Percentiles rank a stretch among this genome's conserved stretches.
These are phyloP conservation scores for Boletus tomentosulus DNA, from an alignment of 768 basidiomycete species.

Conservation along the genomic window DNA sequence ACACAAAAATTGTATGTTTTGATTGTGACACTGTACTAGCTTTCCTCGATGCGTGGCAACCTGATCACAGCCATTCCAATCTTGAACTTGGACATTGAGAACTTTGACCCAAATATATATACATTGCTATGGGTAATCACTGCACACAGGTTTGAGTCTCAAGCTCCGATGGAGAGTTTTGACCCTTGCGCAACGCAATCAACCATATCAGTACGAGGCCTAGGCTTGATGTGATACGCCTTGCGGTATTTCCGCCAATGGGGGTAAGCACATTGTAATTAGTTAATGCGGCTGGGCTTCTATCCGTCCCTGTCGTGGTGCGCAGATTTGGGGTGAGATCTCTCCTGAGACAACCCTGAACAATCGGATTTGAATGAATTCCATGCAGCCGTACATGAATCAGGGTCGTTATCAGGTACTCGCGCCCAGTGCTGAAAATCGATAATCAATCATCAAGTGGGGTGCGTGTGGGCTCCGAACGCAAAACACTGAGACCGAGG, in stretches of 20 bases:
- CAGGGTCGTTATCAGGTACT: conserved; percentile 26
- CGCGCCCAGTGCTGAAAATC: conserved; percentile 6
- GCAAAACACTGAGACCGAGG: background rate
- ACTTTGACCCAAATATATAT: conserved; percentile 2
- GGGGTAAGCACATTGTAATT: conserved; percentile 3
- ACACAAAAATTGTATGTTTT: conserved; percentile 8
- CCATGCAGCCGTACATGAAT: conserved; percentile 16
- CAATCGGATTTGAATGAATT: conserved; percentile 21
- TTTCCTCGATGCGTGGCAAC: conserved; percentile 9
- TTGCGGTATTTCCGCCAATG: conserved; percentile 23
- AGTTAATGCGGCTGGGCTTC: conserved; percentile 11
- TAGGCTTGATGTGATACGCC: conserved; percentile 2
- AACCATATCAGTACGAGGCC: background rate
- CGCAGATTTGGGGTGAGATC: conserved; percentile 21
- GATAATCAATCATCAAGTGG: conserved; percentile 6
- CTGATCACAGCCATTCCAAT: conserved; percentile 4
- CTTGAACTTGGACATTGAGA: background rate
- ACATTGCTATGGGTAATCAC: background rate
- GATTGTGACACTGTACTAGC: conserved; percentile 7
- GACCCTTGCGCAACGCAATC: background rate
- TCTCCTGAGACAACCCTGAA: conserved; percentile 15
- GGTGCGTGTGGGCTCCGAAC: background rate
- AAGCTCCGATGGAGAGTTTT: background rate
- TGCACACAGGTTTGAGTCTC: background rate
- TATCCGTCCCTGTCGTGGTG: conserved; percentile 24